Evolutionary conservation across 768 basidiomycete genomes (phyloP).

Genomic region (Russula virescens): DNA sequence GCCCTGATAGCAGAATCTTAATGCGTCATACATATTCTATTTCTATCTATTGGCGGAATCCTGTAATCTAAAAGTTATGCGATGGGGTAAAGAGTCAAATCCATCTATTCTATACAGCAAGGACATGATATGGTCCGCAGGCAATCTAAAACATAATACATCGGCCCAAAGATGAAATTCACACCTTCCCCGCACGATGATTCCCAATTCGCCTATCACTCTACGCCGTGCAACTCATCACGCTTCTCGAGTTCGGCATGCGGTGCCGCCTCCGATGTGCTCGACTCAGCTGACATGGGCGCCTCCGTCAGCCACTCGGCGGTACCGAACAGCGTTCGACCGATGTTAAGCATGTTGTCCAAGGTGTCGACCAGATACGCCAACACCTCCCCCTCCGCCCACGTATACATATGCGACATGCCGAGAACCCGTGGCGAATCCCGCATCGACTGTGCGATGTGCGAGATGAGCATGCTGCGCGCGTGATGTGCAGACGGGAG

Average conservation of each 20-base stretch:
- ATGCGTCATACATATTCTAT: background rate
- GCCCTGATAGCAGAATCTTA: background rate
- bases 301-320: constrained; percentile 37
- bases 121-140: background rate
- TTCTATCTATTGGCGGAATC: background rate
- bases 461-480: constrained; percentile 32
- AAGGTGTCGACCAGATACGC: constrained; percentile 39
- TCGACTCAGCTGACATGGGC: background rate
- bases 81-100: background rate
- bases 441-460: constrained; percentile 34
- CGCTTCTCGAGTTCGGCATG: background rate
- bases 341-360: constrained; percentile 37
- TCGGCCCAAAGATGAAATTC: background rate
- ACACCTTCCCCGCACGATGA: background rate
- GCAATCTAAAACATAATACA: background rate
- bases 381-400: constrained; percentile 41
- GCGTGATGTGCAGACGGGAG: constrained; percentile 43
- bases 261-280: background rate
- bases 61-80: background rate
- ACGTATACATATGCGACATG: constrained; percentile 37
- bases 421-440: constrained; percentile 31
- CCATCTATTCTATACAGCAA: background rate
- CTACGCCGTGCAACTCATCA: background rate
- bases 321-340: constrained; percentile 41
- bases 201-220: background rate